Evolutionary conservation across 345 rosid genomes (phyloP), one percentile per base, ranked within the genome.

Genomic region (Citrus inodora): DNA sequence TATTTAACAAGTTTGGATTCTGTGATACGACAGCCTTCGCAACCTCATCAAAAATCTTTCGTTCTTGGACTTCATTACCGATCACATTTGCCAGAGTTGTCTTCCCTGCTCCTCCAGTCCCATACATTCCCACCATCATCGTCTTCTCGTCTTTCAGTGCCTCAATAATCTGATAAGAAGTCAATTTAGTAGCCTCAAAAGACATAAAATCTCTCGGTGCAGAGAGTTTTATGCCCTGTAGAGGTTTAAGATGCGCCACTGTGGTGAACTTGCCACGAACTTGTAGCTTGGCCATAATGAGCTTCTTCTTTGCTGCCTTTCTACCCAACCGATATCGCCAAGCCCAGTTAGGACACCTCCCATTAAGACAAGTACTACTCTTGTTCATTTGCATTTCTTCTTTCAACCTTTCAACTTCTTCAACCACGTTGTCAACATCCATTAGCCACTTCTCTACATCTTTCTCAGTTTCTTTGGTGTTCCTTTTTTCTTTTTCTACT

Each of bases 91-190:
- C 83, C 27, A 76, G 53, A 0, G 76, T 51, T 51, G 56, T 51
- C 56, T 51, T 51, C 16, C 51, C 51, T 16, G 19, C 71, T 8
- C 83, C 83, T 7, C 80, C 76, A 25, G 70, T 76, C 7, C 83
- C 83, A 28, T n/a, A 71, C 28, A 81, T 33, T 21, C 83, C 80
- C 3, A 81, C 37, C 53, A 22, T 76, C 55, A 21, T 71, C 2
- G 71, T 48, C 42, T 32, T 27, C 24, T 70, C 32, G 24, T 51
- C 59, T 14, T 9, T 25, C 7, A 77, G 2, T 10, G 74, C 77
- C 21, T 73, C 66, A 28, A 77, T 51, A 7, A 76, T 67, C 38
- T 53, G 33, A 55, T 55, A 4, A 9, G 7, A 67, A 9, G 79
- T 19, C 19, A 1, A 13, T 30, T 51, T 53, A 2, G 40, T 14